A percentile compares a stretch with the other conserved stretches of the same genome.
Evolutionary conservation across 192 early-diverging fungal species (phyloP).

Genomic region (Haplosporangium gracile): DNA sequence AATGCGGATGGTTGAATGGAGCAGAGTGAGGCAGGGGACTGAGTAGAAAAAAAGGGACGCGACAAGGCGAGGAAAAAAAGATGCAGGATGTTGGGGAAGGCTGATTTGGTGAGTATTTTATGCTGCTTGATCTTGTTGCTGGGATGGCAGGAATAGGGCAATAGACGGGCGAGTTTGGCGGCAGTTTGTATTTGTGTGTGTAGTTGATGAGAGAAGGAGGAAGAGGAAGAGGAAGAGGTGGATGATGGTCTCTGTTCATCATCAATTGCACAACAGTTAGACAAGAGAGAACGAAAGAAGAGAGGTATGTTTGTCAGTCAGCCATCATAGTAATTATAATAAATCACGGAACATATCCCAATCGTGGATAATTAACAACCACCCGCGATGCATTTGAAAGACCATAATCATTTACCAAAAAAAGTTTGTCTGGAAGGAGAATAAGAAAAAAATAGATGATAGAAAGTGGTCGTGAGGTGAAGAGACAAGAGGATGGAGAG

Average conservation of each 20-base stretch:
- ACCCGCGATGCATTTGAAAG: too few species aligned
- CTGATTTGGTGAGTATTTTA: not conserved
- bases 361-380: too few species aligned
- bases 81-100: not conserved
- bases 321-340: too few species aligned
- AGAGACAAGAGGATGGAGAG: not conserved
- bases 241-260: not conserved
- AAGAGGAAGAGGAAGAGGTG: not conserved
- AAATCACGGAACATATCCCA: too few species aligned
- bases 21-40: not conserved
- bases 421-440: not conserved
- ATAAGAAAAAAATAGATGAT: not conserved
- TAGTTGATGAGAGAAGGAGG: not conserved
- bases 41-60: not conserved
- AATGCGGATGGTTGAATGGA: not conserved
- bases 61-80: not conserved
- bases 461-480: not conserved
- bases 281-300: too few species aligned
- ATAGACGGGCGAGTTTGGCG: not conserved
- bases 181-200: too few species aligned
- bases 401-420: not conserved
- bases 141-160: not conserved
- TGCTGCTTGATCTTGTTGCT: constrained; percentile 8
- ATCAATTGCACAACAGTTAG: too few species aligned
- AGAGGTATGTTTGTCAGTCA: too few species aligned